Evolutionary conservation across 73 alveolate species (phyloP), one percentile per base, ranked within the genome.

Genomic region (Paramecium tetraurelia): DNA sequence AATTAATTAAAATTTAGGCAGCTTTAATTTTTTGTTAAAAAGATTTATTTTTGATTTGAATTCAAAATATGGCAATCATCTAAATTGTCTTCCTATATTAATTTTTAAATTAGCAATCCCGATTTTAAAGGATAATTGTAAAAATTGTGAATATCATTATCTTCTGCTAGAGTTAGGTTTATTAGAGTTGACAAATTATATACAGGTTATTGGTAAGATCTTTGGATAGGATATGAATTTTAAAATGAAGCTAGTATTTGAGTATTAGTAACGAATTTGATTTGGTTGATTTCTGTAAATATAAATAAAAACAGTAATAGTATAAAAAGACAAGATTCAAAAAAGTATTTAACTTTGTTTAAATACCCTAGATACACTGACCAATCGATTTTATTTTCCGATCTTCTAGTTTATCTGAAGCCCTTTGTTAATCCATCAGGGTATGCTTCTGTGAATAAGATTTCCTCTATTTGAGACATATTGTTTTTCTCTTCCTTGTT

Each of bases 321-420:
- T 21, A 80, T 14, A 48, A 80, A 80, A 12, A 80, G 75, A 80
- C 70, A 40, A 46, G 75, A 40, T 80, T 80, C 90, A 80, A 80
- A 80, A 80, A 80, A 40, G 22, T 80, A 80, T 80, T 80, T 80
- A 8, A 40, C 21, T 22, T 80, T 44, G 21, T 27, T 44, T 80
- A 35, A 27, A 14, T 48, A 80, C 21, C 75, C 75, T 22, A 80
- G 12, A 80, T 80, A 80, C 7, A 8, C 3, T 6, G 43, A 29
- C 90, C 90, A 80, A 80, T 80, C 16, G 11, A 80, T 18, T 41
- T 80, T 80, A 27, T 27, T 63, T 41, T 80, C 86, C 6, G 35
- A 14, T 72, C 59, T 72, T 43, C 24, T 72, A 12, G 57, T 72
- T 38, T 35, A 20, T 72, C 68, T 72, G 11, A 36, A 29, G 0